Base-by-base conservation (phyloP, 805 yeast species). In the Nakazawaea sp. region DNA sequence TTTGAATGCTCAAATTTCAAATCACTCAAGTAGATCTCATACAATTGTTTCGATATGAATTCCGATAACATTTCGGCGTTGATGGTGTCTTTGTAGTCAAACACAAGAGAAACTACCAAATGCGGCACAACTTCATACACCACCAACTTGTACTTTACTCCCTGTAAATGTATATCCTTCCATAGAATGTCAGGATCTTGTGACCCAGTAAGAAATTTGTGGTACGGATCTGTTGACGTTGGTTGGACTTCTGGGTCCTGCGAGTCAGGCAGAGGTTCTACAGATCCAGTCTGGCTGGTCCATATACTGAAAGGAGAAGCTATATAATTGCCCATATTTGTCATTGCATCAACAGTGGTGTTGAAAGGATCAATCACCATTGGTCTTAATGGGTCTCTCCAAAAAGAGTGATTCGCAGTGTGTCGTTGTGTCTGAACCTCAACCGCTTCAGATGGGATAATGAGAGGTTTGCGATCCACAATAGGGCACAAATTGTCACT, bases 401-500 rank as follows among this genome's bases (percentile, higher is more conserved):
- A 21, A 21, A 21, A 21, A 21, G 10, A 8, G 24, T n/a, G n/a
- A n/a, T n/a, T n/a, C n/a, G n/a, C n/a, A n/a, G n/a, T n/a, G n/a
- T n/a, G n/a, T n/a, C n/a, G n/a, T n/a, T n/a, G n/a, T n/a, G n/a
- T n/a, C n/a, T n/a, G n/a, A n/a, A n/a, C n/a, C n/a, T n/a, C n/a
- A n/a, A n/a, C n/a, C n/a, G n/a, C n/a, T n/a, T n/a, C n/a, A n/a
- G n/a, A n/a, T n/a, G n/a, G n/a, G n/a, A n/a, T n/a, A n/a, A n/a
- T n/a, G n/a, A 7, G 24, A 21, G 24, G 24, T 21, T 21, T 21
- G n/a, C n/a, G 10, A 21, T 21, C 7, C 10, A 21, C 24, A 10
- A 21, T 10, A n/a, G 6, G 35, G 17, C 11, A 27, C 11, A 53
- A 32, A 38, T 54, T 56, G 8, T 45, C 47, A 28, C 41, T 33